Percentiles rank a stretch among this genome's conserved stretches.
Evolutionary conservation across 768 basidiomycete species (phyloP).

Genomic region (Scleroderma bovista): DNA sequence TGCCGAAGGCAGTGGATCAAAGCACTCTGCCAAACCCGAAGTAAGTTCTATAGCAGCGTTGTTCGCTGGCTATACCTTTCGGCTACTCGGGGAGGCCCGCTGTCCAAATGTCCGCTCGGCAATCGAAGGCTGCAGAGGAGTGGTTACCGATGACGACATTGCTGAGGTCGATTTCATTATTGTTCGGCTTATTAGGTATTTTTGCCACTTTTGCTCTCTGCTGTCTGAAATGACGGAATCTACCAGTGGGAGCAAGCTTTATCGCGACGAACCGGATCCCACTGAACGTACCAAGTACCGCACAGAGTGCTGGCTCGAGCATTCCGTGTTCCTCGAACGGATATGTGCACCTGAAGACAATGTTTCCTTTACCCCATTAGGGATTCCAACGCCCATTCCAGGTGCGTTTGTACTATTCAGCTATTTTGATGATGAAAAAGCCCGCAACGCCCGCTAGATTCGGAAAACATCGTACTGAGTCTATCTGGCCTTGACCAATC

Average conservation of each 20-base stretch:
- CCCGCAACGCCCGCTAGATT: slow-evolving; percentile 33
- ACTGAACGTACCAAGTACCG: slow-evolving; percentile 51
- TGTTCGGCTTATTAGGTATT: slow-evolving; percentile 69
- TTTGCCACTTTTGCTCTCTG: neutral
- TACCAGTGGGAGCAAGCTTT: slow-evolving; percentile 65
- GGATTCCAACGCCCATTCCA: slow-evolving; percentile 49
- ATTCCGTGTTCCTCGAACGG: slow-evolving; percentile 72
- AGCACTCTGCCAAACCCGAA: neutral
- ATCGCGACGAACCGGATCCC: slow-evolving; percentile 47
- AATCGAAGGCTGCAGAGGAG: slow-evolving; percentile 54
- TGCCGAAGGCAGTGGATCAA: slow-evolving; percentile 13
- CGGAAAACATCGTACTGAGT: slow-evolving; percentile 54
- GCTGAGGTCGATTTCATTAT: slow-evolving; percentile 58
- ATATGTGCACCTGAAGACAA: slow-evolving; percentile 65
- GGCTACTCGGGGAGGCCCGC: slow-evolving; percentile 64
- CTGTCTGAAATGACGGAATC: slow-evolving; percentile 6
- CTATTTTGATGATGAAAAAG: neutral
- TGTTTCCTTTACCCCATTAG: slow-evolving; percentile 64
- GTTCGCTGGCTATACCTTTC: slow-evolving; percentile 54
- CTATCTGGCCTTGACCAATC: slow-evolving; percentile 74
- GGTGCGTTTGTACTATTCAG: slow-evolving; percentile 32
- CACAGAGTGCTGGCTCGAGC: slow-evolving; percentile 94
- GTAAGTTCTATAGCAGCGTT: slow-evolving; percentile 21
- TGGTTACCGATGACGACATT: slow-evolving; percentile 39
- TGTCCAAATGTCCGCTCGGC: slow-evolving; percentile 50